Evolutionary conservation across 2,329 filamentous ascomycete species (phyloP), one percentile per base, ranked within the genome.

Genomic region (Chrysoporthe puriensis): DNA sequence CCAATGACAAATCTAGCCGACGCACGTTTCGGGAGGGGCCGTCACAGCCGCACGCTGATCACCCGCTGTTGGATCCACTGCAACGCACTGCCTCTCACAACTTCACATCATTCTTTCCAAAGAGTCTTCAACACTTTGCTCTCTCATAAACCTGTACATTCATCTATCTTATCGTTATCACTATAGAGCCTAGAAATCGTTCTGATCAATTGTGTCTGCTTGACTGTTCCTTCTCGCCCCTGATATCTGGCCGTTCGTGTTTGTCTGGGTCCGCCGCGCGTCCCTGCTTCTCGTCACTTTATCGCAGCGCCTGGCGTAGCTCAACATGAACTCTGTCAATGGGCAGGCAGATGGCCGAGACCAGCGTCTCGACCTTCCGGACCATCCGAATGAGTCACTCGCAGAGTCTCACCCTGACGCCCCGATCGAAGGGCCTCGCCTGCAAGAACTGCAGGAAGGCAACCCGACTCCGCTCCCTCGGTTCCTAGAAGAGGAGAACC

Each of bases 401-500:
- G 36, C 46, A 6, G 64, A 21, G 26, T 26, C 36, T 16, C 69
- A 82, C 69, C 74, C 77, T 64, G 74, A 74, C 57, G 74, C 72
- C 58, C 71, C 73, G 68, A 70, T 70, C 69, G 71, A 73, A 26
- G 73, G 74, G 64, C 74, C 74, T 58, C 76, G 74, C 26, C 79
- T 86, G 71, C 81, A 81, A 58, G 79, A 84, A 71, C 77, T 87
- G 71, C 83, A 82, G 69, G 80, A 78, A 64, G 78, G 80, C 71
- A 76, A 76, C 62, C 74, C 74, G 46, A 77, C 81, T 46, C 82
- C 85, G 8, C 86, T 84, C n/a, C 87, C 87, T 66, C 85, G 86
- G 67, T 89, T 90, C 74, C 77, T 89, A 69, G 85, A 88, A 74
- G 85, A 88, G 65, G 82, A 87, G 70, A 77, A 77, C 40, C 70